These are phyloP conservation scores for Candida argentea DNA, from an alignment of 805 yeast species.

Conservation along the genomic window DNA sequence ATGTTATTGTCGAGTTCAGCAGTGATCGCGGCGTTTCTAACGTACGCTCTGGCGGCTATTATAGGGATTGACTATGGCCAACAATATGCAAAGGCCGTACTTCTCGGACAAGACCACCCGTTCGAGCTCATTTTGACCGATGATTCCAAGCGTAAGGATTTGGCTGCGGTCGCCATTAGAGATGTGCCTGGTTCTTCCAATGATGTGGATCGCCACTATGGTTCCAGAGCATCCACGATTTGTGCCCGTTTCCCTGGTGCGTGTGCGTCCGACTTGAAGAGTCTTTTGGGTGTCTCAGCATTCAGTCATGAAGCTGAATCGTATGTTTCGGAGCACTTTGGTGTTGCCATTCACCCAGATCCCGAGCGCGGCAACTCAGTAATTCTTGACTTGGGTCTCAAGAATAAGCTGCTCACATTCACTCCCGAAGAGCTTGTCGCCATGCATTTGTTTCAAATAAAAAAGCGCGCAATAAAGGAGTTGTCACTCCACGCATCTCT, in stretches of 20 bases:
- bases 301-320: constrained; percentile 35
- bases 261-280: constrained; percentile 59
- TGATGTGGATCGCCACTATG: constrained; percentile 60
- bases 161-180: constrained; percentile 64
- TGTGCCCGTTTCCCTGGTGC: constrained; percentile 66
- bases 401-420: constrained; percentile 20
- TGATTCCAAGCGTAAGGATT: constrained; percentile 86
- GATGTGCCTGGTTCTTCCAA: constrained; percentile 15
- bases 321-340: constrained; percentile 52
- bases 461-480: constrained; percentile 50
- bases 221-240: constrained; percentile 60
- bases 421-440: constrained; percentile 73
- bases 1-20: too few relatives aligned
- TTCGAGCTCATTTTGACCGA: constrained; percentile 83
- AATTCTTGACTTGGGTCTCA: constrained; percentile 39
- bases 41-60: constrained; percentile 42
- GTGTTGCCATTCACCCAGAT: constrained; percentile 36
- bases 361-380: constrained; percentile 37
- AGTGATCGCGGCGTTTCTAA: constrained; percentile 1
- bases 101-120: constrained; percentile 85
- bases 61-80: constrained; percentile 87
- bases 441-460: constrained; percentile 66
- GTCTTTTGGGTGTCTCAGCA: constrained; percentile 56
- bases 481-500: constrained; percentile 25
- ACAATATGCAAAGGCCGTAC: constrained; percentile 74